These are phyloP conservation scores for Naganishia albida DNA, from an alignment of 1,284 basidiomycete species.

Conservation along the genomic window DNA sequence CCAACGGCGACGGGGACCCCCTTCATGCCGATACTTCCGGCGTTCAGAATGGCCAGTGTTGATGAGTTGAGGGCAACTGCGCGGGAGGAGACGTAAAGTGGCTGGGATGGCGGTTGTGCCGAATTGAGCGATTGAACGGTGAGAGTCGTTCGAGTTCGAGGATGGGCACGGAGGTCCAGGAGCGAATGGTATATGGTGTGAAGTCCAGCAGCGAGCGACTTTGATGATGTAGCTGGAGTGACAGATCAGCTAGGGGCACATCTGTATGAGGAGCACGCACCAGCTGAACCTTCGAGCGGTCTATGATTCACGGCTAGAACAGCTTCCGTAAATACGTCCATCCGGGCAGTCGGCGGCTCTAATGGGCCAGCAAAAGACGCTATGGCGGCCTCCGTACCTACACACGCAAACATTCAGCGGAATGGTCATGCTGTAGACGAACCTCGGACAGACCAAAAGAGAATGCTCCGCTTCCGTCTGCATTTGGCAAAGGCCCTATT, in stretches of 20 bases:
- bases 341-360: slow-evolving; percentile 48
- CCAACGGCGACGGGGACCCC: slow-evolving; percentile 55
- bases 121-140: slow-evolving; percentile 62
- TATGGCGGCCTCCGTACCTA: slow-evolving; percentile 20
- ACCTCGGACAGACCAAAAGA: slow-evolving; percentile 46
- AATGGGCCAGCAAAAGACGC: slow-evolving; percentile 24
- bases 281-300: slow-evolving; percentile 56
- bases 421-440: neutral
- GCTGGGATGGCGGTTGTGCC: slow-evolving; percentile 29
- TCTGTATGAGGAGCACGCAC: slow-evolving; percentile 37
- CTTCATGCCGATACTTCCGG: slow-evolving; percentile 52
- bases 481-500: slow-evolving; percentile 46
- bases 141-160: slow-evolving; percentile 63
- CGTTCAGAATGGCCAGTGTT: slow-evolving; percentile 55
- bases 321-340: slow-evolving; percentile 59
- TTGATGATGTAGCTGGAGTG: slow-evolving; percentile 48
- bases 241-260: neutral
- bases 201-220: slow-evolving; percentile 50
- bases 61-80: slow-evolving; percentile 62
- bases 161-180: slow-evolving; percentile 56
- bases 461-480: slow-evolving; percentile 52
- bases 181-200: slow-evolving; percentile 50
- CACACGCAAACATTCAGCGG: neutral
- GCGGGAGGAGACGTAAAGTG: slow-evolving; percentile 44
- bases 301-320: slow-evolving; percentile 58